These are phyloP conservation scores for Geotrichum cucujoidarum DNA, from an alignment of 1,139 yeast genomes.

Conservation along the genomic window DNA sequence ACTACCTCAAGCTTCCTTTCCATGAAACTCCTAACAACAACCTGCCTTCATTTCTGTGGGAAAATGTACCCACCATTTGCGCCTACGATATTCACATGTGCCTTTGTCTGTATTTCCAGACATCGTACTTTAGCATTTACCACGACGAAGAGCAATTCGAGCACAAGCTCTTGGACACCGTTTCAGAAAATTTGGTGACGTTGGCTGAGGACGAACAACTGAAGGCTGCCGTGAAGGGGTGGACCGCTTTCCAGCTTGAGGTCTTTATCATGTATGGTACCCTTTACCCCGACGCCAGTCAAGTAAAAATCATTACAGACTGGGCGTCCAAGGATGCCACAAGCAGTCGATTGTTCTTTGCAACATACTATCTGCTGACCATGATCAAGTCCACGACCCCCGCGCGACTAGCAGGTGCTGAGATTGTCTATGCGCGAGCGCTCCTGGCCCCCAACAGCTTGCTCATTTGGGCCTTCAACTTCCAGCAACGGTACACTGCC, in stretches of 20 bases:
- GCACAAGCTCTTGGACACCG: not conserved
- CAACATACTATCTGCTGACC: slow-evolving; percentile 5
- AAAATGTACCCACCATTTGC: not conserved
- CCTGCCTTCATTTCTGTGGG: not conserved
- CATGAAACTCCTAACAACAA: not conserved
- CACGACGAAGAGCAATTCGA: slow-evolving; percentile 1
- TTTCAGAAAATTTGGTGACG: slow-evolving; percentile 3
- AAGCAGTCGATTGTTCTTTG: not conserved
- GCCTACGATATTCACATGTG: not conserved
- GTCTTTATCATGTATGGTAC: slow-evolving; percentile 15
- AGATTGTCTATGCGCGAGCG: slow-evolving; percentile 5
- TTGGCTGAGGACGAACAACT: not conserved
- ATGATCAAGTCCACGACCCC: slow-evolving; percentile 5
- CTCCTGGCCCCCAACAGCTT: slow-evolving; percentile 7
- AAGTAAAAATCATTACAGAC: not conserved
- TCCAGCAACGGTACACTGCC: not conserved
- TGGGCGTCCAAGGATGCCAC: slow-evolving; percentile 9
- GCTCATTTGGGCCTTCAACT: slow-evolving; percentile 11
- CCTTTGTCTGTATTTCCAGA: slow-evolving; percentile 12
- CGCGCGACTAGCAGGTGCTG: slow-evolving; percentile 1
- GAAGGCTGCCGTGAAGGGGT: not conserved
- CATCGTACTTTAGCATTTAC: slow-evolving; percentile 12
- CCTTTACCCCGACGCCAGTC: not conserved
- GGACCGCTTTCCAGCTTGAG: slow-evolving; percentile 1
- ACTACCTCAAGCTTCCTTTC: not conserved